A percentile compares a stretch with the other conserved stretches of the same genome.
These are phyloP conservation scores for Massospora cicadina DNA, from an alignment of 371 early-diverging fungal genomes.

Conservation along the genomic window DNA sequence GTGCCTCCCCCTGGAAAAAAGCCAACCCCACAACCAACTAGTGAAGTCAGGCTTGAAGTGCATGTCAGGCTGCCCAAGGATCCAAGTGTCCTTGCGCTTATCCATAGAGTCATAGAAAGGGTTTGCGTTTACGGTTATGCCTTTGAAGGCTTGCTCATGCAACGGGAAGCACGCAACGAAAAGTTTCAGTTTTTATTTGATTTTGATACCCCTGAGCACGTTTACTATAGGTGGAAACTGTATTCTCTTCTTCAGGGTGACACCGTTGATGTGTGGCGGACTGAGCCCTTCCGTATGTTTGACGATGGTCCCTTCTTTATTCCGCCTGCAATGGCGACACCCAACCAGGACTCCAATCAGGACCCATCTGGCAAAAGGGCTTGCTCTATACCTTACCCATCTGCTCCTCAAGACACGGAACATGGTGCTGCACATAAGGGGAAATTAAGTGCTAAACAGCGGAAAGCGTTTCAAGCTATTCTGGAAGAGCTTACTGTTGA, in stretches of 20 bases:
- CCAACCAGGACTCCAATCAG: slow-evolving; percentile 27
- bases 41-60: slow-evolving; percentile 29
- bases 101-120: slow-evolving; percentile 77
- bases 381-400: slow-evolving; percentile 6
- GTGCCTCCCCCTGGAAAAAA: slow-evolving; percentile 11
- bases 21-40: neutral
- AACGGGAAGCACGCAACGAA: slow-evolving; percentile 39
- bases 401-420: slow-evolving; percentile 20
- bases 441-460: slow-evolving; percentile 16
- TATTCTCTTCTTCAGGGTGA: slow-evolving; percentile 84
- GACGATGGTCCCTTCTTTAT: slow-evolving; percentile 69
- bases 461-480: slow-evolving; percentile 33
- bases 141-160: slow-evolving; percentile 61
- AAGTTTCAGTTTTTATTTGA: slow-evolving; percentile 53
- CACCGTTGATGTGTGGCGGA: slow-evolving; percentile 44
- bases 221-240: slow-evolving; percentile 83
- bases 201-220: slow-evolving; percentile 52
- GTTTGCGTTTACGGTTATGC: slow-evolving; percentile 49
- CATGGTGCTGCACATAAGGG: slow-evolving; percentile 30
- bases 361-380: slow-evolving; percentile 21
- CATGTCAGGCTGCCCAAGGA: slow-evolving; percentile 45
- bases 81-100: slow-evolving; percentile 30
- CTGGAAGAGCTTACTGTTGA: slow-evolving; percentile 31
- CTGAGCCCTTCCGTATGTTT: slow-evolving; percentile 74
- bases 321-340: slow-evolving; percentile 49